Percentiles rank a stretch among this genome's conserved stretches.
Evolutionary conservation across 108 stramenopile genomes (phyloP).

Genomic region (Nitzschia palea): DNA sequence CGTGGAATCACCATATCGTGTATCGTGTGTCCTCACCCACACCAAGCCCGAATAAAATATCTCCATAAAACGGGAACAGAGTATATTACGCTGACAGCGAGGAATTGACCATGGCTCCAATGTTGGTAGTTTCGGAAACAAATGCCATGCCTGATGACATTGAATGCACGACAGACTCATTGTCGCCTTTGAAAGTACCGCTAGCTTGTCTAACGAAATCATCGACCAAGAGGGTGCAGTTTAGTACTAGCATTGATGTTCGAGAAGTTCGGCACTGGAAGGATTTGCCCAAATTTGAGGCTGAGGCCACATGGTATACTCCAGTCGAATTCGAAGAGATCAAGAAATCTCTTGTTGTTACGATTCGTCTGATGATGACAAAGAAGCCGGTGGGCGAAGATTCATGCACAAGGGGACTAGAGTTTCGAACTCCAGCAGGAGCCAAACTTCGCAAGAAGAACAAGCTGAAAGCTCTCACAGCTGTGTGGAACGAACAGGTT

Average conservation of each 20-base stretch:
- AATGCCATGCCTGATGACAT: not conserved
- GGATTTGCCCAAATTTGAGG: constrained; percentile 13
- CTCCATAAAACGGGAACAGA: too few species aligned
- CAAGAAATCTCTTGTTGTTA: not conserved
- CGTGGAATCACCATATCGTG: too few species aligned
- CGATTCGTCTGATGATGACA: constrained; percentile 16
- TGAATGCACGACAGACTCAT: not conserved
- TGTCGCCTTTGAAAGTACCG: not conserved
- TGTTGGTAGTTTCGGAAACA: not conserved
- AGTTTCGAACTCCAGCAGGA: constrained; percentile 27
- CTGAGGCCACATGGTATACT: constrained; percentile 15
- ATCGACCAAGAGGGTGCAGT: constrained; percentile 3
- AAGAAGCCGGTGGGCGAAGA: constrained; percentile 15
- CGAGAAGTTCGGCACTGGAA: constrained; percentile 17
- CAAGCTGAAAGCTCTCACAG: constrained; percentile 20
- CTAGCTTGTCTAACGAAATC: not conserved
- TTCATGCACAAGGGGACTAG: constrained; percentile 19
- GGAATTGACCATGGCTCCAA: not conserved
- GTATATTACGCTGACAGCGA: too few species aligned
- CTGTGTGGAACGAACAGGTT: constrained; percentile 30
- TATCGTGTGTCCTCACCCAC: too few species aligned
- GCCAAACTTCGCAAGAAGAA: constrained; percentile 20
- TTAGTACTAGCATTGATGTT: constrained; percentile 10
- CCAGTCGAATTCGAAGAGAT: constrained; percentile 18
- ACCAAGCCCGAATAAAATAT: too few species aligned